These are phyloP conservation scores for Candida morakotiae DNA, from an alignment of 805 yeast genomes.

Conservation along the genomic window DNA sequence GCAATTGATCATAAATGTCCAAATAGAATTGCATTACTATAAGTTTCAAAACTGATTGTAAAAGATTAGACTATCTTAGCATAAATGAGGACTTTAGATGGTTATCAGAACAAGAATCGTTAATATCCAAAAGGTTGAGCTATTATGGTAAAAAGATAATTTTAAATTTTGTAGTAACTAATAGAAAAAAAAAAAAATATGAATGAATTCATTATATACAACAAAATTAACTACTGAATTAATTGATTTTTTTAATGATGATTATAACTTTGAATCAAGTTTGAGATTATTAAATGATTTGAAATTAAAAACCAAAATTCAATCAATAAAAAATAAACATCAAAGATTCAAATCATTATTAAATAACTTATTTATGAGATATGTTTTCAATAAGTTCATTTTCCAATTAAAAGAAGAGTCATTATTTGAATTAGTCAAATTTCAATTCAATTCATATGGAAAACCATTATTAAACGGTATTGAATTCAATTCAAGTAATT, in stretches of 20 bases:
- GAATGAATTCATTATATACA: conserved; percentile 12
- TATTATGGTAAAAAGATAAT: no score
- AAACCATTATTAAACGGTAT: conserved; percentile 46
- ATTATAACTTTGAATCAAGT: conserved; percentile 45
- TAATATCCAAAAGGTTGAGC: no score
- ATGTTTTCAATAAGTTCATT: conserved; percentile 38
- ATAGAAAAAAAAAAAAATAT: no score
- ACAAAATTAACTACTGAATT: conserved; percentile 12
- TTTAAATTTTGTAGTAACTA: no score
- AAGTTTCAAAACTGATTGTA: no score
- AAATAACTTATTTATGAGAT: conserved; percentile 42
- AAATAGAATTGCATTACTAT: no score
- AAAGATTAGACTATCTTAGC: no score
- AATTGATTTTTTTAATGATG: conserved; percentile 20
- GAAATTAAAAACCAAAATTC: conserved; percentile 36
- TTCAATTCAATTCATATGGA: conserved; percentile 42
- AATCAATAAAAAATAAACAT: conserved; percentile 29
- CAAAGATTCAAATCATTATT: conserved; percentile 39
- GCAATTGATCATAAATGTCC: no score
- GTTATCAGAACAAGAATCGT: no score
- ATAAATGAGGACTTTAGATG: no score
- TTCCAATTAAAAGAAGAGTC: neutral
- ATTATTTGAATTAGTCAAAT: conserved; percentile 17
- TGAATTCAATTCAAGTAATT: conserved; percentile 59
- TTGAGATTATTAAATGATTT: conserved; percentile 43